A percentile compares a stretch with the other conserved stretches of the same genome.
Conservation (phyloP, 139 green algal species). For the Chlamydomonas sp. region DNA sequence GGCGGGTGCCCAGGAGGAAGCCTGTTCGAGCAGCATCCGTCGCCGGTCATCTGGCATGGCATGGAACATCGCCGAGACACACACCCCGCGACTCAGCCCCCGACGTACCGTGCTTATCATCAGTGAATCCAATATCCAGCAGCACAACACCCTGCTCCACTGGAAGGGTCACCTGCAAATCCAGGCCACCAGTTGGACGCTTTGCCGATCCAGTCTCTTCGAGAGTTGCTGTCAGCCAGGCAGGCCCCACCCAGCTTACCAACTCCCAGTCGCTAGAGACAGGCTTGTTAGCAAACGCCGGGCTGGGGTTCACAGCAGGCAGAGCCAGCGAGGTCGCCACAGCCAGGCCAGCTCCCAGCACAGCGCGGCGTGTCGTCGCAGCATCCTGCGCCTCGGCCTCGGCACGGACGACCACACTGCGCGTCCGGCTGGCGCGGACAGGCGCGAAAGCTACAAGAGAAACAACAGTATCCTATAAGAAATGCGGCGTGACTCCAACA, state of each 20-base stretch:
- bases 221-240: no score
- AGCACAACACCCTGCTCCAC: slow-evolving; percentile 94
- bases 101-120: slow-evolving; percentile 89
- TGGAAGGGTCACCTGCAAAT: slow-evolving; percentile 78
- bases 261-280: slow-evolving; percentile 76
- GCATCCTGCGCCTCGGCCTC: slow-evolving; percentile 12
- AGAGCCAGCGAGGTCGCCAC: background rate
- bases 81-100: background rate
- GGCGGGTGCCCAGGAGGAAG: slow-evolving; percentile 95
- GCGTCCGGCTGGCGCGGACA: slow-evolving; percentile 2
- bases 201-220: no score
- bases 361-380: slow-evolving; percentile 5
- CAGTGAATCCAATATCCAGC: slow-evolving; percentile 94
- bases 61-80: background rate
- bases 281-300: slow-evolving; percentile 54
- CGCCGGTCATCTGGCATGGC: background rate
- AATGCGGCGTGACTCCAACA: no score
- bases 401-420: slow-evolving; percentile 25
- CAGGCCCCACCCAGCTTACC: slow-evolving; percentile 39
- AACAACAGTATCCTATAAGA: no score
- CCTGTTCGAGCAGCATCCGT: slow-evolving; percentile 52
- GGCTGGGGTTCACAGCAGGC: background rate
- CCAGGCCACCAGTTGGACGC: background rate
- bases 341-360: slow-evolving; percentile 37
- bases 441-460: slow-evolving; percentile 28